Evolutionary conservation across 2,329 filamentous ascomycete genomes (phyloP), one percentile per base, ranked within the genome.

Genomic region (Davidsoniella virescens): DNA sequence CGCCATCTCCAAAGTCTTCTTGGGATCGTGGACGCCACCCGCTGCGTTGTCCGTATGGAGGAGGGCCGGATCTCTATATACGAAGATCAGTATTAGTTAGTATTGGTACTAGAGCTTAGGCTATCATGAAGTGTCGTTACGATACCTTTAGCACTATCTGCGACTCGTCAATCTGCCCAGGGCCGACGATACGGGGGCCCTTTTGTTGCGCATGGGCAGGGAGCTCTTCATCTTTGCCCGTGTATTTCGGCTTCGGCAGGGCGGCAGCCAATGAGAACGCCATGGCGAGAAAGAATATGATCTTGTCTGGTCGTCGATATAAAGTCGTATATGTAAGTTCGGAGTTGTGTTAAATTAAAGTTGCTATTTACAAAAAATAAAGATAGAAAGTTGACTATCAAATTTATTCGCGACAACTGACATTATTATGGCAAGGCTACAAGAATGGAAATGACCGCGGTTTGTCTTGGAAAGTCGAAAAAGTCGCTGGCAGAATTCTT

Each of bases 1-100:
- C 92, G 56, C 92, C 92, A 70, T 96, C 88, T 59, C 86, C 88
- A 67, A 88, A 98, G 65, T 98, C 92, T 62, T 95, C 88, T 55
- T 84, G 78, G 39, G 75, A 75, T 60, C 90, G 82, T 29, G 92
- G 92, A 56, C 92, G 79, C 92, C 92, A 98, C 75, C 84, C 85
- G 63, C 78, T 67, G 60, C 92, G 82, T 63, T 87, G 81, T 46
- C 86, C 86, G 59, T 96, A 98, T 1, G 87, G 73, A 8, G 92
- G 92, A 52, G 88, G 87, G 16, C 88, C 88, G 52, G 77, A 75
- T 68, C 80, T 82, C 76, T 84, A 66, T 16, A 55, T 5, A 17
- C 4, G 38, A 12, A 18, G 18, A 18, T 25, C 39, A 42, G 20
- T 36, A 47, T 18, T 14, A 14, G 44, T 25, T 29, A 42, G 20